Evolutionary conservation across 2,329 filamentous ascomycete genomes (phyloP), one percentile per base, ranked within the genome.

Genomic region (Neofusicoccum kwambonambiense): DNA sequence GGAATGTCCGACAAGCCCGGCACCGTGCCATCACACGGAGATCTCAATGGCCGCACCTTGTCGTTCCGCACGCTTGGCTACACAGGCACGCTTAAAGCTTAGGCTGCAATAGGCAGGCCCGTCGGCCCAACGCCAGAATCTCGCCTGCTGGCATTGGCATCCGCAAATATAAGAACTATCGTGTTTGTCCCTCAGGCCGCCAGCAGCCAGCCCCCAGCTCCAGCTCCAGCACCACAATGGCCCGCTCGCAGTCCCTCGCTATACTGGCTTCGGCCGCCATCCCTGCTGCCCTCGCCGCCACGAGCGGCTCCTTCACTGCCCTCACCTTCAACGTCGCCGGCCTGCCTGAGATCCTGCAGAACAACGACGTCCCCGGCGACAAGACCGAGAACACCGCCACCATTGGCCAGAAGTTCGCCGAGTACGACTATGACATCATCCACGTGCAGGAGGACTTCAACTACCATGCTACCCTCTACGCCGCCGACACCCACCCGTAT

Each of bases 391-490:
- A 89, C 73, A 80, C 86, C 1, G 77, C 77, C 9, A 73, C 76
- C 34, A 88, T 90, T 56, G 88, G 88, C 0, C 72, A 79, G 4
- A 79, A 83, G 61, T 86, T 90, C 69, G 77, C 83, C 4, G 68
- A 84, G 70, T 84, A 87, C 65, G 81, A 76, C 64, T 88, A 86
- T 75, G 63, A 64, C 68, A 76, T 90, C 34, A 86, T 90, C 71
- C 82, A 90, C 68, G 78, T 88, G 13, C 88, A 90, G 73, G 88
- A 90, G 79, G 86, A 90, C 73, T 90, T 90, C 80, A 89, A 89
- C 76, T 90, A 86, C 74, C 87, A 90, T 69, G 83, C 85, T 8
- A 80, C 82, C 64, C 82, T 90, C 68, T 90, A 90, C 75, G 79
- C 78, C 9, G 85, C 84, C 13, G 85, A 88, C 72, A 81, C 79